Evolutionary conservation across 352 stramenopile species (phyloP), one percentile per base, ranked within the genome.

Genomic region (Stramenopiles sp.): DNA sequence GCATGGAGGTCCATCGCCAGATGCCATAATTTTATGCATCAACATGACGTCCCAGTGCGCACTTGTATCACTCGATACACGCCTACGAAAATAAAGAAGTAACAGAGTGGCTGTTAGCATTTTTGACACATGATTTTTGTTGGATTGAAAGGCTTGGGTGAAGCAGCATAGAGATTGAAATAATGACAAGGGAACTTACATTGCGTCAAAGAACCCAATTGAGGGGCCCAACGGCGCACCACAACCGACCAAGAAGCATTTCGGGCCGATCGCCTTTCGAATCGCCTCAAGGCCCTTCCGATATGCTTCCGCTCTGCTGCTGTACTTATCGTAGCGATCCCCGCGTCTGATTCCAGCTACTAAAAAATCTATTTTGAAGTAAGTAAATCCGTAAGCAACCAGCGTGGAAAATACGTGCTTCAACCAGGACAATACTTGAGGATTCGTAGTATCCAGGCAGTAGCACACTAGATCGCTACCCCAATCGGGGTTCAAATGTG

Each of bases 301-400:
- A 33, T 78, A 78, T 33, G 71, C 71, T 14, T 78, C 71, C 71
- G 31, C 71, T 14, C 71, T 78, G 71, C 71, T 78, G 22, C 71
- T 78, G 71, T 78, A 78, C 22, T 14, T 4, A 78, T 78, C 71
- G 22, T 78, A 78, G 8, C 71, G 71, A 31, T 78, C 22, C 22
- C 71, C 71, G 22, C 71, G 71, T 33, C 71, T 4, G 4, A 78
- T 78, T 14, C 71, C 71, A 8, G 71, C 71, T 14, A 78, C 71
- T 33, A 78, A 14, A 33, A 78, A 78, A 78, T 78, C 71, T 14
- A 78, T 78, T 33, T 78, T 78, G 22, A 78, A 78, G 22, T 78
- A 78, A 33, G 71, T 33, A 78, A 78, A 78, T 14, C 71, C 71
- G 22, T 78, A 78, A 14, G 71, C 71, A 14, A 78, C 71, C 8